Base-by-base conservation (phyloP, 768 basidiomycete species). In the Leccinum olivaceopallidum region DNA sequence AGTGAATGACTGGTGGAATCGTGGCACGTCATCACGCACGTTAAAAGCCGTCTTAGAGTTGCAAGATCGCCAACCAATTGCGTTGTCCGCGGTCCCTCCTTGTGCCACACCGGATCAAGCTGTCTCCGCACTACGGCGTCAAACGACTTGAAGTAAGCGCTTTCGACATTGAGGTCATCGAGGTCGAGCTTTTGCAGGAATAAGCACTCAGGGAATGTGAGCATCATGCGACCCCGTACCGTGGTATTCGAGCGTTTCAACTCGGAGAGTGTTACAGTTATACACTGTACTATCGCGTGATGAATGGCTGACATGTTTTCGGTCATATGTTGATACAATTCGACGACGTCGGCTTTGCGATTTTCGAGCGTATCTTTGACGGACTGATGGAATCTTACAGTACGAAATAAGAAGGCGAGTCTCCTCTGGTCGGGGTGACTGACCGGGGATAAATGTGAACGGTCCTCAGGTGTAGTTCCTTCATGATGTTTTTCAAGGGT, bases 91-190 rank as follows among this genome's bases (percentile, higher is more conserved):
- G 92, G 87, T 0, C 94, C 94, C 28, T 96, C 95, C 75, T 94
- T 93, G 74, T 98, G 95, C 96, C 97, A 98, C 7, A 97, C 89
- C 0, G 94, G 83, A 72, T 97, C 94, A 8, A 98, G 83, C 68
- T 95, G 94, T 34, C 85, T 84, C 4, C 95, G 85, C 3, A 98
- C 94, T 54, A 96, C 82, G 20, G 83, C 77, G 69, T 98, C 95
- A 68, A 98, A 99, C 1, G 91, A 93, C 36, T 87, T 86, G 73
- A 98, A 98, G 67, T 98, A 95, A 0, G 95, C 93, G 67, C 90
- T 95, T 68, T 97, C 92, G 52, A 98, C 83, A 26, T 85, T 94
- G 60, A 98, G 80, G 63, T 97, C 95, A 65, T 98, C 96, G 16
- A 98, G 80, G 56, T 98, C 96, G 22, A 98, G 85, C 94, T 98